These are phyloP conservation scores for Aspergillus pseudonomiae DNA, from an alignment of 2,329 filamentous ascomycete genomes.

Conservation along the genomic window DNA sequence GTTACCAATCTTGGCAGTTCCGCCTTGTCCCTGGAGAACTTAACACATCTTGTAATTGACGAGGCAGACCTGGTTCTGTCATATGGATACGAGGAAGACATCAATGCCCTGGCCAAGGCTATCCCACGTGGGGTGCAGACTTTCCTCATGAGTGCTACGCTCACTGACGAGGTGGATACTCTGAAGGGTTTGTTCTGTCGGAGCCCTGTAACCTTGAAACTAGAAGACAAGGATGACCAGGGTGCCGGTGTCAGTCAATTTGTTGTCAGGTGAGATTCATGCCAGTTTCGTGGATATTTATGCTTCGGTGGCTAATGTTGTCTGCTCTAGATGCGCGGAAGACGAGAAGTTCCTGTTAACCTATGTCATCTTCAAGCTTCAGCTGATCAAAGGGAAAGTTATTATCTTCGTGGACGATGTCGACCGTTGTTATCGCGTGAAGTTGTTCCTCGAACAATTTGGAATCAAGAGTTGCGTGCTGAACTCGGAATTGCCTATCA, in stretches of 20 bases:
- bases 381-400: constrained; percentile 90
- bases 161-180: constrained; percentile 83
- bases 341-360: constrained; percentile 94
- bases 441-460: constrained; percentile 96
- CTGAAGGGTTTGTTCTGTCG: constrained; percentile 84
- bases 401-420: constrained; percentile 84
- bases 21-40: constrained; percentile 68
- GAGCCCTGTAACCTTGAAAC: constrained; percentile 75
- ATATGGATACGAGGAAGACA: constrained; percentile 90
- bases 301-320: constrained; percentile 21
- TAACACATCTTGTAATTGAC: constrained; percentile 83
- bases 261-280: constrained; percentile 67
- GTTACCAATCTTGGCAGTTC: constrained; percentile 75
- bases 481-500: constrained; percentile 92
- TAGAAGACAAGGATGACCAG: constrained; percentile 80
- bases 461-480: constrained; percentile 90
- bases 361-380: constrained; percentile 94
- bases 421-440: constrained; percentile 86
- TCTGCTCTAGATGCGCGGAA: constrained; percentile 70
- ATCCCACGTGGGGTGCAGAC: constrained; percentile 87
- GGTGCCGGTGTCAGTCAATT: constrained; percentile 81
- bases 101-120: constrained; percentile 75
- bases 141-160: constrained; percentile 89
- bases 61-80: constrained; percentile 92
- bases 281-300: constrained; percentile 2